Evolutionary conservation across 768 basidiomycete species (phyloP), one percentile per base, ranked within the genome.

Genomic region (Leccinellum albellum): DNA sequence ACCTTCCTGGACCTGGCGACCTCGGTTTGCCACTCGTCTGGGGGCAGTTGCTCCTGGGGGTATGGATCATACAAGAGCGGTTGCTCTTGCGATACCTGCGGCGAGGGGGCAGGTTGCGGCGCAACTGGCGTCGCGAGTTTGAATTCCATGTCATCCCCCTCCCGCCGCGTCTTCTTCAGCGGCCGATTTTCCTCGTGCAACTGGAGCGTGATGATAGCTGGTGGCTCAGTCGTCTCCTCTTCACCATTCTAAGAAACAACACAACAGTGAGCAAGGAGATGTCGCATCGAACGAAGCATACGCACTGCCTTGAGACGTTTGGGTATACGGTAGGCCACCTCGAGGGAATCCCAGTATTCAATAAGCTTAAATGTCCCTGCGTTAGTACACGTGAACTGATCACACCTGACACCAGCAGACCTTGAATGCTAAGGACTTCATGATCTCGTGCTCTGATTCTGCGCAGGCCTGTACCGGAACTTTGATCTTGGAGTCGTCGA

Each of bases 271-370:
- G 53, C n/a, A 10, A 47, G 49, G 6, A n/a, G 20, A 8, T n/a
- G 23, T 21, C 15, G 21, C n/a, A 14, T 42, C 29, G 20, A 20
- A 28, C 29, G 8, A 12, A 49, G 12, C 44, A 33, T 2, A 58
- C 76, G 24, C 58, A 80, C 78, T 31, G 66, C 73, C 63, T 77
- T 78, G 49, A 78, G 63, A 55, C 88, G 80, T 68, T 91, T 90
- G 15, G 93, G 90, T 82, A 97, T 96, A 64, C 92, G 84, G 70
- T 88, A 95, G 26, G 82, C 88, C n/a, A 83, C 69, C 29, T 86
- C 85, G 45, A 98, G 78, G 2, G 78, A 78, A 20, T 82, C 80
- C 96, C 96, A 99, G 55, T 88, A 81, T 13, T 82, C 83, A 8
- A 95, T 74, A 4, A 98, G 78, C 89, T 94, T 61, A 24, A 14